A percentile compares a stretch with the other conserved stretches of the same genome.
Conservation (phyloP, 768 basidiomycete species). For the Suillus discolor region DNA sequence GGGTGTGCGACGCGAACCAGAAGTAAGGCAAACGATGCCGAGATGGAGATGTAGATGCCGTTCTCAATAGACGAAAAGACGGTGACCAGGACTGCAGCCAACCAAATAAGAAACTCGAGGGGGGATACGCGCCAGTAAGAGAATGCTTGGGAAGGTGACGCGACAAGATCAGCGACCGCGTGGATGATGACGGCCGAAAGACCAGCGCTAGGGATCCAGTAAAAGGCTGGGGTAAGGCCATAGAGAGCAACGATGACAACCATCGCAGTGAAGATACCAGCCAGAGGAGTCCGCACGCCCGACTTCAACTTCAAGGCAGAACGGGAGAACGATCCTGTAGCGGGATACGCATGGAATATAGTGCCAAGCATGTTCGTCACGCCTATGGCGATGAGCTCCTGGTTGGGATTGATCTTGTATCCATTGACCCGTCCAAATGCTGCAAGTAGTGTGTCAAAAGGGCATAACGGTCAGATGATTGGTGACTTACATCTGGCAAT, state of each 20-base stretch:
- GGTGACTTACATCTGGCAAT: slow-evolving; percentile 84
- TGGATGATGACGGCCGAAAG: slow-evolving; percentile 97
- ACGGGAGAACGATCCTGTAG: slow-evolving; percentile 98
- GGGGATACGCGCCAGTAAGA: slow-evolving; percentile 94
- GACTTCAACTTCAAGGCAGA: slow-evolving; percentile 95
- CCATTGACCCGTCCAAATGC: slow-evolving; percentile 94
- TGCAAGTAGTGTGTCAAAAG: slow-evolving; percentile 32
- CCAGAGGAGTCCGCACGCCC: slow-evolving; percentile 94
- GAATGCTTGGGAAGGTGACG: slow-evolving; percentile 79
- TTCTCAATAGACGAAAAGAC: slow-evolving; percentile 94
- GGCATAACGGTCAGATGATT: neutral
- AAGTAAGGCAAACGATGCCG: no score
- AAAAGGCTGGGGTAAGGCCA: slow-evolving; percentile 91
- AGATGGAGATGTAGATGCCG: slow-evolving; percentile 88
- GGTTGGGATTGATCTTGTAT: slow-evolving; percentile 93
- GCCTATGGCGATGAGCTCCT: slow-evolving; percentile 97
- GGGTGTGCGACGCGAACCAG: no score
- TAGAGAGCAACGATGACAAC: slow-evolving; percentile 94
- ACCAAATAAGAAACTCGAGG: slow-evolving; percentile 88
- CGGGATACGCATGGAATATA: slow-evolving; percentile 90
- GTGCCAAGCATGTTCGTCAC: slow-evolving; percentile 92
- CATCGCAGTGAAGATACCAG: slow-evolving; percentile 81
- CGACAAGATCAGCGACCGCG: slow-evolving; percentile 86
- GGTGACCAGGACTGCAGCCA: slow-evolving; percentile 84
- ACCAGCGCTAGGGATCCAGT: slow-evolving; percentile 80